Evolutionary conservation across 129 eudicot genomes (phyloP).

Genomic region (Dittrichia graveolens): DNA sequence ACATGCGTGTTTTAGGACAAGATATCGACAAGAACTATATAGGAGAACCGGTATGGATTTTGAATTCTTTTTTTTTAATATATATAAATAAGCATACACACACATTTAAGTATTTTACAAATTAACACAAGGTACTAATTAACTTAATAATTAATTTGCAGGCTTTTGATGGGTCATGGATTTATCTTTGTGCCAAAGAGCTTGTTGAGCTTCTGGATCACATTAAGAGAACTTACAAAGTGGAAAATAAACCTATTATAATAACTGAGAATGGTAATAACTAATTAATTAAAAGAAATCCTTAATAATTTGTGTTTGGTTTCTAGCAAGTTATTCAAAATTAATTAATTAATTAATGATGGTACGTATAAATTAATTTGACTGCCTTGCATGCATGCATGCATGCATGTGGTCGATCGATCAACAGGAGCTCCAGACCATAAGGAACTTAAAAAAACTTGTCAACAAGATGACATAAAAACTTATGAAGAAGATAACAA

Average conservation of each 20-base stretch:
- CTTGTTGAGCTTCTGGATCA: slow-evolving; percentile 18
- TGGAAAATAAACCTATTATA: background rate
- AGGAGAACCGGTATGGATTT: slow-evolving; percentile 20
- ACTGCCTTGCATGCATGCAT: too few relatives aligned
- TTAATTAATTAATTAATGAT: too few relatives aligned
- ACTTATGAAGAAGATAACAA: background rate
- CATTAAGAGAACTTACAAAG: slow-evolving; percentile 2
- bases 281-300: too few relatives aligned
- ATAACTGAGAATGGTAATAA: slow-evolving; percentile 39
- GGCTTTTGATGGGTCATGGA: slow-evolving; percentile 28
- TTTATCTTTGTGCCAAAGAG: slow-evolving; percentile 34
- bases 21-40: background rate
- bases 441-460: background rate
- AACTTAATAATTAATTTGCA: background rate
- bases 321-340: background rate
- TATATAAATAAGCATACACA: too few relatives aligned
- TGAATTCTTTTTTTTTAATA: too few relatives aligned
- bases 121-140: background rate
- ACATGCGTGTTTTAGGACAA: slow-evolving; percentile 14
- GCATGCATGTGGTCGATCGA: too few relatives aligned
- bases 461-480: background rate
- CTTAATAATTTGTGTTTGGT: background rate
- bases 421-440: slow-evolving; percentile 19
- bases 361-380: too few relatives aligned
- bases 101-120: too few relatives aligned